phyloP scores from a whole-genome alignment of 176 grass and related monocot species.

The Avena sativa region DNA sequence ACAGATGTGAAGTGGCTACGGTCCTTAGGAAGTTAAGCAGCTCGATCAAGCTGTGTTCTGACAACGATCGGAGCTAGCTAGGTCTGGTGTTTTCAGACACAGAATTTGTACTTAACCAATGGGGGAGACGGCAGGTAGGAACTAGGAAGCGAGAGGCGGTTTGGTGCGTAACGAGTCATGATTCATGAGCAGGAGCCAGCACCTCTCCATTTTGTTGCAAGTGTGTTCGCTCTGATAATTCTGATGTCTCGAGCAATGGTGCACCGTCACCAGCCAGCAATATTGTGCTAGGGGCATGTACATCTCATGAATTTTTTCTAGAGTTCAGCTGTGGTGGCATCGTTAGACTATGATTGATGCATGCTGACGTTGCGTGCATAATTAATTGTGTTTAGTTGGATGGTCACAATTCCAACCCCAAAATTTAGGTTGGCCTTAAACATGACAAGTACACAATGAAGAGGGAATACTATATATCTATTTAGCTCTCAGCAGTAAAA shows the following conservation, averaged over 20 bases:
- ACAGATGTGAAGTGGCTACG: constrained; percentile 23
- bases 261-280: constrained; percentile 33
- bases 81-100: constrained; percentile 34
- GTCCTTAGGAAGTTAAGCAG: neutral
- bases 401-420: constrained; percentile 16
- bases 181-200: neutral
- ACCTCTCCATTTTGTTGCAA: constrained; percentile 35
- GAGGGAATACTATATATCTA: too few species aligned
- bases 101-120: constrained; percentile 19
- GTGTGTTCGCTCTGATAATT: constrained; percentile 15
- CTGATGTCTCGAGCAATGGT: constrained; percentile 37
- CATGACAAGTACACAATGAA: too few species aligned
- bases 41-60: neutral
- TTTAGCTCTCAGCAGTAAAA: too few species aligned
- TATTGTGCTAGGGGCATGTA: constrained; percentile 22
- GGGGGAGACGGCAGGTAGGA: constrained; percentile 33
- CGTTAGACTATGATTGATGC: constrained; percentile 29
- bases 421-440: neutral
- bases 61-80: neutral
- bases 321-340: constrained; percentile 14
- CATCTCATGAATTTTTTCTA: constrained; percentile 13
- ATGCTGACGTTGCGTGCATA: constrained; percentile 17
- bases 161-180: constrained; percentile 31
- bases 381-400: constrained; percentile 26
- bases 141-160: constrained; percentile 25